Percentiles rank a stretch among this genome's conserved stretches.
These are phyloP conservation scores for Fusarium sp. DNA, from an alignment of 2,329 filamentous ascomycete species.

Conservation along the genomic window DNA sequence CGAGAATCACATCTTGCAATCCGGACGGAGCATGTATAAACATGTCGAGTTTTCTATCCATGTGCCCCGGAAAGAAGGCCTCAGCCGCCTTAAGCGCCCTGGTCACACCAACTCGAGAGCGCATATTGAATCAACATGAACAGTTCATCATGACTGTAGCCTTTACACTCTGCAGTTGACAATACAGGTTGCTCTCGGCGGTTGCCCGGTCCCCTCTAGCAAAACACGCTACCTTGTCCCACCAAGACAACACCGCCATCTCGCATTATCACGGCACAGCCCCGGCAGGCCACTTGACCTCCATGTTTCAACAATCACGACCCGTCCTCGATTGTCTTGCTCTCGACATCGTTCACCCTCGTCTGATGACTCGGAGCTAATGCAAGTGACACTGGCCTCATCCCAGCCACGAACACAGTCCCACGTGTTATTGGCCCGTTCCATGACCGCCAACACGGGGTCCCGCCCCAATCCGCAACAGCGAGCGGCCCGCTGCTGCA, in stretches of 20 bases:
- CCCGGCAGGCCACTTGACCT: background rate
- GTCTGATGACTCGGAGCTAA: conserved; percentile 40
- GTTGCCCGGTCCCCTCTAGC: background rate
- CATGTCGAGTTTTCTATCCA: conserved; percentile 1
- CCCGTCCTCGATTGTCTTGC: background rate
- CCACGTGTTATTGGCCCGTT: conserved; percentile 33
- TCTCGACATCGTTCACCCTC: conserved; percentile 21
- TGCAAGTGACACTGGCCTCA: conserved; percentile 45
- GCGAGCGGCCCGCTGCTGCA: conserved; percentile 44
- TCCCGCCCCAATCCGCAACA: conserved; percentile 33
- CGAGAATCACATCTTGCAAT: conserved; percentile 6
- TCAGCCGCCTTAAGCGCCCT: conserved; percentile 11
- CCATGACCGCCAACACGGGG: conserved; percentile 34
- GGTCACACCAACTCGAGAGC: conserved; percentile 15
- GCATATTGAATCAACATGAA: background rate
- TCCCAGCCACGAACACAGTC: conserved; percentile 37
- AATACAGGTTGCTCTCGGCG: background rate
- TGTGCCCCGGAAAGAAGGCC: background rate
- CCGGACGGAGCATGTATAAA: background rate
- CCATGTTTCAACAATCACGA: background rate
- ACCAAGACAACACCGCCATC: background rate
- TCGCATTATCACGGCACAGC: background rate
- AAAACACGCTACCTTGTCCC: background rate
- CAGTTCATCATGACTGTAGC: conserved; percentile 3
- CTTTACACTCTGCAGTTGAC: background rate